Conservation (phyloP, 306 rosid genomes). For the Alnus rubra region DNA sequence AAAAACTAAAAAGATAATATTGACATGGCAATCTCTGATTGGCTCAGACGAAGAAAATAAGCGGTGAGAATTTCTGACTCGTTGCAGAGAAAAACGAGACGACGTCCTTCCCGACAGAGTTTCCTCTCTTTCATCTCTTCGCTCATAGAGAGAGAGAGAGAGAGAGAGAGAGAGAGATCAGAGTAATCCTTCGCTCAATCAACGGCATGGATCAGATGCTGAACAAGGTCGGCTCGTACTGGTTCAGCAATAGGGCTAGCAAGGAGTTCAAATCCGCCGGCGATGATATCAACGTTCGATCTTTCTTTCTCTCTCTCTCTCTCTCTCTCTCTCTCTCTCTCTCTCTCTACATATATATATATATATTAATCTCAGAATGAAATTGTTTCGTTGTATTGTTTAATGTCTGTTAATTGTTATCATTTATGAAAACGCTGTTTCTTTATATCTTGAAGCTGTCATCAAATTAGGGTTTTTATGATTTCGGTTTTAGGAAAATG, state of each 20-base stretch:
- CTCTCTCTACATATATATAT: not conserved
- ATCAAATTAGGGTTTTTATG: constrained; percentile 14
- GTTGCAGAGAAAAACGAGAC: not conserved
- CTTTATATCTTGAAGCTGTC: not conserved
- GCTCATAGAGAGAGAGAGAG: not conserved
- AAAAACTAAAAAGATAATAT: too few species aligned
- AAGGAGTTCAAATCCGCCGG: constrained; percentile 75
- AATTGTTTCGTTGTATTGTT: not conserved
- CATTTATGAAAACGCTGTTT: not conserved
- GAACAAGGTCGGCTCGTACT: constrained; percentile 87
- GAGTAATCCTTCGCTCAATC: not conserved
- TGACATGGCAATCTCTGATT: not conserved
- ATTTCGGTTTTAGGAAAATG: constrained; percentile 6
- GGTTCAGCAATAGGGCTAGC: constrained; percentile 77
- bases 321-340: constrained; percentile 6
- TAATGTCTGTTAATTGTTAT: not conserved
- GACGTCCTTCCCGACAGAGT: not conserved
- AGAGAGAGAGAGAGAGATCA: constrained; percentile 12
- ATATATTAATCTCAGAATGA: not conserved
- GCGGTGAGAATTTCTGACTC: not conserved
- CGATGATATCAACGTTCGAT: constrained; percentile 64
- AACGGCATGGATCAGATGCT: constrained; percentile 72
- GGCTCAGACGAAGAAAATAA: not conserved
- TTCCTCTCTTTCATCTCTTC: not conserved
- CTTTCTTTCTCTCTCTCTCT: not conserved